These are phyloP conservation scores for Plasmodium vivax DNA, from an alignment of 169 alveolate species.

Conservation along the genomic window DNA sequence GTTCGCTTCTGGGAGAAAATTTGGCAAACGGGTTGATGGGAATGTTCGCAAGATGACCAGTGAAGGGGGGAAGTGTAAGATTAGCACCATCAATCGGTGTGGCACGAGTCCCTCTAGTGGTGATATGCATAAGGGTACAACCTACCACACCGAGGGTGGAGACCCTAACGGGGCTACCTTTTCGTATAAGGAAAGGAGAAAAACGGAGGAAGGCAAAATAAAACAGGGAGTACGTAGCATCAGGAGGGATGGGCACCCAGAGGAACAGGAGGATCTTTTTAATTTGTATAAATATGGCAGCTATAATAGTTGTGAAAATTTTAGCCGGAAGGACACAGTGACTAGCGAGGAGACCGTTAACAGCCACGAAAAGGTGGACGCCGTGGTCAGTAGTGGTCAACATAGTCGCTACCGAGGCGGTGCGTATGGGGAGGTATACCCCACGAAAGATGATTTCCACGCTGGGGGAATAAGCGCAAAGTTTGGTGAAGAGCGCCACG, in stretches of 20 bases:
- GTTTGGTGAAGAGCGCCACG: neutral
- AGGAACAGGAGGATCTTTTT: constrained; percentile 3
- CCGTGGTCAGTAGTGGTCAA: neutral
- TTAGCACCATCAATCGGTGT: neutral
- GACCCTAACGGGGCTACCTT: neutral
- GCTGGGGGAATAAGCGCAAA: neutral
- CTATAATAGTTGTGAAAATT: constrained; percentile 3
- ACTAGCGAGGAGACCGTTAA: constrained; percentile 24
- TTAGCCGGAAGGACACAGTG: constrained; percentile 39
- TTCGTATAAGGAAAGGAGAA: neutral
- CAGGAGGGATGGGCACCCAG: neutral
- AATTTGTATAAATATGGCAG: constrained; percentile 6
- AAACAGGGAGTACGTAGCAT: neutral
- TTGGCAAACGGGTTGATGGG: neutral
- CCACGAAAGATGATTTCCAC: neutral
- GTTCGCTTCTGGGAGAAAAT: neutral
- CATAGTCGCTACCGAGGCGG: neutral
- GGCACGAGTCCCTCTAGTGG: neutral
- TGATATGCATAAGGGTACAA: neutral
- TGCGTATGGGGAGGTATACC: neutral
- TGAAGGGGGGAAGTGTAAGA: neutral
- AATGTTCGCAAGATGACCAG: neutral
- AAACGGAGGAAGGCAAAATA: neutral
- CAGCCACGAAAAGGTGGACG: neutral
- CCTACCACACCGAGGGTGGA: neutral